Percentiles rank a stretch among this genome's conserved stretches.
phyloP scores from a whole-genome alignment of 257 asterid species.

The Haberlea rhodopensis region DNA sequence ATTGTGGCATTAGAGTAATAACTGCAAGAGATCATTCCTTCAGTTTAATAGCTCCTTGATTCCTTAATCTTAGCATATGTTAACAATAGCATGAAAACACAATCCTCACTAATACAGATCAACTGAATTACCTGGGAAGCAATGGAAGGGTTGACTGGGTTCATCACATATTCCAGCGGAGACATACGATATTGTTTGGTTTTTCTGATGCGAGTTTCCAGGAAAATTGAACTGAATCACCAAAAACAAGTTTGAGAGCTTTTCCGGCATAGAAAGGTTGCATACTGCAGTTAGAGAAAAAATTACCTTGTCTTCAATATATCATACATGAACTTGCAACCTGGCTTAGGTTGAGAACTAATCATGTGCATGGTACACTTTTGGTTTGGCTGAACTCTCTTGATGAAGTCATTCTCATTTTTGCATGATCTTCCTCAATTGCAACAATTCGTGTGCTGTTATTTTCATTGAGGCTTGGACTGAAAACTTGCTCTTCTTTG shows the following conservation, averaged over 20 bases:
- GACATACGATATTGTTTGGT: conserved; percentile 46
- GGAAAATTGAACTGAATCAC: conserved; percentile 66
- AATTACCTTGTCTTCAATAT: conserved; percentile 89
- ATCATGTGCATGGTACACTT: conserved; percentile 53
- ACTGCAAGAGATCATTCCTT: conserved; percentile 16
- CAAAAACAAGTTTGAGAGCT: conserved; percentile 28
- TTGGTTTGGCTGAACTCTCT: conserved; percentile 66
- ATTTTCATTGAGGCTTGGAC: conserved; percentile 70
- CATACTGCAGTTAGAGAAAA: conserved; percentile 6
- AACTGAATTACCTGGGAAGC: conserved; percentile 76
- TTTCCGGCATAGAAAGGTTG: conserved; percentile 19
- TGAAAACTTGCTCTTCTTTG: conserved; percentile 73
- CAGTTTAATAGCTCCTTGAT: conserved; percentile 14
- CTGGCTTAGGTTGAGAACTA: conserved; percentile 62
- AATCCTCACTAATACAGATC: conserved; percentile 4
- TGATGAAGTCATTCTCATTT: conserved; percentile 72
- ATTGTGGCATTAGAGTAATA: conserved; percentile 17
- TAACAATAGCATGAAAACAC: conserved; percentile 10
- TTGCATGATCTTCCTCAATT: conserved; percentile 41
- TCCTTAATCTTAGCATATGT: conserved; percentile 13
- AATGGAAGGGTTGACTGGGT: conserved; percentile 83
- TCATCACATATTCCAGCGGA: conserved; percentile 68
- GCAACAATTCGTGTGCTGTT: conserved; percentile 35
- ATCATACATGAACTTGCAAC: conserved; percentile 96
- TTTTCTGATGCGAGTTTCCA: conserved; percentile 67